Conservation (phyloP, 164 flowering plant genomes). For the Brasenia schreberi region DNA sequence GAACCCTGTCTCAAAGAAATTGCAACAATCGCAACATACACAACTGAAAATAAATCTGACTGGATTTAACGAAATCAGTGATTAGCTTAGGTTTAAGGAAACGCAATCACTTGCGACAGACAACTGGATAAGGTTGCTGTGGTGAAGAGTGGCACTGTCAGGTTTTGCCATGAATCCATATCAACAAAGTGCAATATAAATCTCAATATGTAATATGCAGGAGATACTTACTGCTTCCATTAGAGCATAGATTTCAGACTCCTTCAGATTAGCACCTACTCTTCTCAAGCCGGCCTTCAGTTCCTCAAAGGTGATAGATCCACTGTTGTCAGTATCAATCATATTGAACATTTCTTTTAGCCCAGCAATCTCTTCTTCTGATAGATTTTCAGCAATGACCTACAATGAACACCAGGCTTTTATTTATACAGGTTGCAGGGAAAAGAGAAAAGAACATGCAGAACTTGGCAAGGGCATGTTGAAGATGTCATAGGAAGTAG, state of each 20-base stretch:
- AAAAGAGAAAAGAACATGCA: not conserved
- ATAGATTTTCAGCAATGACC: constrained; percentile 78
- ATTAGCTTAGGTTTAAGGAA: too few relatives aligned
- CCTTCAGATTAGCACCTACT: constrained; percentile 71
- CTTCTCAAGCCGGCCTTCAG: constrained; percentile 63
- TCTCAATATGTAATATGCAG: not conserved
- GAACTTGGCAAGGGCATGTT: too few relatives aligned
- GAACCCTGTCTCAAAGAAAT: too few relatives aligned
- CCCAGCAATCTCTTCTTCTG: constrained; percentile 91
- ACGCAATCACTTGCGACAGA: too few relatives aligned
- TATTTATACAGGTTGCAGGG: not conserved
- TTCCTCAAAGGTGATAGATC: constrained; percentile 81
- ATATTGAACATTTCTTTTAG: constrained; percentile 79
- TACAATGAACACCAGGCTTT: constrained; percentile 6
- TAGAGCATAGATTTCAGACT: constrained; percentile 57
- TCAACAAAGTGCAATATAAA: too few relatives aligned
- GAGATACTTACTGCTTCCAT: constrained; percentile 72
- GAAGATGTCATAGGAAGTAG: too few relatives aligned
- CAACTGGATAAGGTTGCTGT: too few relatives aligned
- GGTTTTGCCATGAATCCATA: too few relatives aligned
- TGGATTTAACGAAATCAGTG: too few relatives aligned
- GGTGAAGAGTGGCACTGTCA: too few relatives aligned
- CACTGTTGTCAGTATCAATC: constrained; percentile 84
- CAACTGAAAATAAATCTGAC: too few relatives aligned
- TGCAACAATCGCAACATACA: too few relatives aligned